phyloP scores from a whole-genome alignment of 441 rosid genomes.

The Populus hybrid region DNA sequence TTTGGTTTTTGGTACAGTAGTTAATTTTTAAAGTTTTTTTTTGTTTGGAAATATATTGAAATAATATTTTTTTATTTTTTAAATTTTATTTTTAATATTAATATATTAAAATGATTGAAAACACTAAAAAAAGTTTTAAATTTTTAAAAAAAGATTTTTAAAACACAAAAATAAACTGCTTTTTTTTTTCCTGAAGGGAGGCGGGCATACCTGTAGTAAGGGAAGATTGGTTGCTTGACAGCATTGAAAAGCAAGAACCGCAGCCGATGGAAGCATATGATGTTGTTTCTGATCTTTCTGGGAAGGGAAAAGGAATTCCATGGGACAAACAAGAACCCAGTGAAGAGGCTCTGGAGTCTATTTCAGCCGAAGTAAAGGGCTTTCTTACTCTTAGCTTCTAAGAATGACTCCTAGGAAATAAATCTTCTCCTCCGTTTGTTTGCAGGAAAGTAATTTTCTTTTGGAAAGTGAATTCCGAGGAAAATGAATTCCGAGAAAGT shows the following conservation, averaged over 20 bases:
- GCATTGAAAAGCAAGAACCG: conserved; percentile 66
- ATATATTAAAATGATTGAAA: too few species aligned
- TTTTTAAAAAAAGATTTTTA: too few species aligned
- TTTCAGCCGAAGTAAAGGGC: conserved; percentile 44
- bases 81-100: too few species aligned
- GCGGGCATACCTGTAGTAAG: conserved; percentile 56
- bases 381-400: neutral
- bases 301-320: conserved; percentile 63
- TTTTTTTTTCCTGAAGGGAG: conserved; percentile 32
- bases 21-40: too few species aligned
- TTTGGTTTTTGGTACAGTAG: too few species aligned
- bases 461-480: too few species aligned
- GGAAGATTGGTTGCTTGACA: conserved; percentile 68
- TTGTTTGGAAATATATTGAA: too few species aligned
- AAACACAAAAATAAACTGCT: too few species aligned
- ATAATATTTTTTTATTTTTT: too few species aligned
- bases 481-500: too few species aligned
- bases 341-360: conserved; percentile 54
- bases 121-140: too few species aligned
- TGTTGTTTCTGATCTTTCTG: conserved; percentile 53
- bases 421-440: neutral
- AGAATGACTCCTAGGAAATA: neutral
- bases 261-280: conserved; percentile 66
- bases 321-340: conserved; percentile 64
- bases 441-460: too few species aligned